Evolutionary conservation across 345 rosid species (phyloP), one percentile per base, ranked within the genome.

Genomic region (Anacardium occidentale): DNA sequence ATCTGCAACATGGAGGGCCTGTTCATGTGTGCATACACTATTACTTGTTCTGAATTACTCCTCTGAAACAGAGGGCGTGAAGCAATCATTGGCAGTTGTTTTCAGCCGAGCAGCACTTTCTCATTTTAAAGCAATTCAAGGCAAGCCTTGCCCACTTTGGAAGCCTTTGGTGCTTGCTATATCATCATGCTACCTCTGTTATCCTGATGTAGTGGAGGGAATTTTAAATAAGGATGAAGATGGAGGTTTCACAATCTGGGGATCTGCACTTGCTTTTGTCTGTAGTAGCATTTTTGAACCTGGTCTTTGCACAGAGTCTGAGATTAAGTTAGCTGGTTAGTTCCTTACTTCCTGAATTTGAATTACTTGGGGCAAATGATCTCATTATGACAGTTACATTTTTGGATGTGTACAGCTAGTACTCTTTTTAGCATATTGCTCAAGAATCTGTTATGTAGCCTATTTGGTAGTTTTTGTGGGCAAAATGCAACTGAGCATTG

Each of bases 1-100:
- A 48, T 89, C 94, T 68, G 98, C 94, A 58, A 82, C 87, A 56
- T 78, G 85, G 84, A 89, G 96, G 83, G 96, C 96, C 65, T 86
- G 91, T 79, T 85, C 88, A 64, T 89, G 92, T 51, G 85, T 86
- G 65, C 98, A 90, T 81, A 62, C 83, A 22, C 75, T 90, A 26
- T 85, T 92, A 81, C 89, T 87, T 84, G 83, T 84, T 52, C 94
- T 92, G 26, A 78, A 62, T 71, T 90, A 86, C 83, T 74, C 89
- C 25, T 70, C 58, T 80, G 94, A 85, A 80, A 74, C 78, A 32
- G 90, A 85, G 76, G 79, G 79, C 74, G 87, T 84, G 48, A 77
- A 80, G 76, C 85, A 79, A 77, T 82, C 91, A 45, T 75, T 92
- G 63, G 85, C 78, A 29, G 69, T 72, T 69, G 76, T 82, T 63